Evolutionary conservation across 2,329 filamentous ascomycete species (phyloP).

Genomic region (Aphanocladium album): DNA sequence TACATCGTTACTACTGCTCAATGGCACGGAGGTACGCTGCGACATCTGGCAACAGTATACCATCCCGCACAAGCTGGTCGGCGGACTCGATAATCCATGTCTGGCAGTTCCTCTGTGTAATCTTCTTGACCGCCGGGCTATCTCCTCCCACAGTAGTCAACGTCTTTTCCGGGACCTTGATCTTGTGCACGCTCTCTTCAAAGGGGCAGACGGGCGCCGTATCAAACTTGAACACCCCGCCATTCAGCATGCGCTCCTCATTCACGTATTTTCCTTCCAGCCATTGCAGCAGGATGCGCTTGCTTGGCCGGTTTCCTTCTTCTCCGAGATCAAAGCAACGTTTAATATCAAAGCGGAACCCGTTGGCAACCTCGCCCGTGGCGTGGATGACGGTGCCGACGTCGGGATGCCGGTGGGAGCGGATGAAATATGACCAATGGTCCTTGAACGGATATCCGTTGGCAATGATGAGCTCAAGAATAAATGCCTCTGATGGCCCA

Average conservation of each 20-base stretch:
- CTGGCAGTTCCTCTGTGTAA: slow-evolving; percentile 29
- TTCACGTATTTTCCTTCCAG: slow-evolving; percentile 20
- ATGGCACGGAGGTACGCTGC: slow-evolving; percentile 22
- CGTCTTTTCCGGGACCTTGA: slow-evolving; percentile 17
- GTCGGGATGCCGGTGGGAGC: slow-evolving; percentile 10
- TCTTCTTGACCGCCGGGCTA: slow-evolving; percentile 14
- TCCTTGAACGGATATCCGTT: slow-evolving; percentile 30
- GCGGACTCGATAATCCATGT: slow-evolving; percentile 32
- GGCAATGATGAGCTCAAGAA: slow-evolving; percentile 26
- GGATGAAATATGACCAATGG: slow-evolving; percentile 31
- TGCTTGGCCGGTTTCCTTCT: slow-evolving; percentile 16
- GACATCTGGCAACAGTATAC: slow-evolving; percentile 22
- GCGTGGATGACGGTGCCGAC: slow-evolving; percentile 27
- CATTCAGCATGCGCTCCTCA: slow-evolving; percentile 23
- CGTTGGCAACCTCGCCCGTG: slow-evolving; percentile 26
- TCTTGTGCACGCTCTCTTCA: slow-evolving; percentile 20
- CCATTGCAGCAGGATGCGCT: slow-evolving; percentile 27
- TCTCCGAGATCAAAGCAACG: slow-evolving; percentile 21
- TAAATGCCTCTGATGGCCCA: slow-evolving; percentile 19
- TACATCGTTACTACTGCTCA: slow-evolving; percentile 19
- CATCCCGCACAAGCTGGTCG: slow-evolving; percentile 23
- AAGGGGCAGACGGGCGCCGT: slow-evolving; percentile 22
- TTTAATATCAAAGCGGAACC: slow-evolving; percentile 28
- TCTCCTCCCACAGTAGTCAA: slow-evolving; percentile 12
- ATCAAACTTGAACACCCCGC: slow-evolving; percentile 18